Base-by-base conservation (phyloP, 1,284 basidiomycete species). In the Austropuccinia psidii region DNA sequence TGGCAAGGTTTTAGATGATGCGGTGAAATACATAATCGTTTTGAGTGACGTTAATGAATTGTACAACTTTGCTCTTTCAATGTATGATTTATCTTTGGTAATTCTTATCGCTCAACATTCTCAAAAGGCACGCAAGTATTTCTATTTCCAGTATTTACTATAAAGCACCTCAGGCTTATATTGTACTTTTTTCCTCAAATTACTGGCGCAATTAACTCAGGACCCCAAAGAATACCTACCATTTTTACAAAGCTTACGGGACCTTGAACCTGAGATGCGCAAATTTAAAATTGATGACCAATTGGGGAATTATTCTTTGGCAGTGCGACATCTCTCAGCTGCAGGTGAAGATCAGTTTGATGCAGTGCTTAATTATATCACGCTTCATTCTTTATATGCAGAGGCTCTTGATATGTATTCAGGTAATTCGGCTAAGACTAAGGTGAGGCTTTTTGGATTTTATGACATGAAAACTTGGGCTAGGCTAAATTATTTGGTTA, bases 1-100 rank as follows among this genome's bases (percentile, higher is more conserved):
- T 76, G 86, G 89, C 0, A 85, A 87, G 45, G 82, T 92, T 0
- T 91, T 96, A 4, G 93, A 98, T 79, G 93, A 97, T 73, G 95
- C 95, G 1, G 90, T 98, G 78, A 97, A 95, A 80, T 99, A 98
- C 79, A 90, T 98, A 80, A 96, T 99, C 80, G 98, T 98, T 85
- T 86, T 99, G 37, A 92, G 93, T 19, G 93, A 98, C 79, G 92
- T 93, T 0, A 88, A 98, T 78, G 86, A 86, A 75, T 85, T 98
- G 2, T 98, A 94, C 82, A 88, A 98, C 79, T 90, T 90, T 5
- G 96, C 96, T 1, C 85, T 99, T 29, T 95, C 96, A 29, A 98
- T 98, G 93, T 99, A 99, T 81, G 93, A 99, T 81, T 97, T 98
- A 82, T 88, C 90, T 27, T 84, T 99, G 1, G 94, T 97, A 1